Conservation (phyloP, 495 filamentous ascomycete genomes). For the Aspergillus carlsbadensis region DNA sequence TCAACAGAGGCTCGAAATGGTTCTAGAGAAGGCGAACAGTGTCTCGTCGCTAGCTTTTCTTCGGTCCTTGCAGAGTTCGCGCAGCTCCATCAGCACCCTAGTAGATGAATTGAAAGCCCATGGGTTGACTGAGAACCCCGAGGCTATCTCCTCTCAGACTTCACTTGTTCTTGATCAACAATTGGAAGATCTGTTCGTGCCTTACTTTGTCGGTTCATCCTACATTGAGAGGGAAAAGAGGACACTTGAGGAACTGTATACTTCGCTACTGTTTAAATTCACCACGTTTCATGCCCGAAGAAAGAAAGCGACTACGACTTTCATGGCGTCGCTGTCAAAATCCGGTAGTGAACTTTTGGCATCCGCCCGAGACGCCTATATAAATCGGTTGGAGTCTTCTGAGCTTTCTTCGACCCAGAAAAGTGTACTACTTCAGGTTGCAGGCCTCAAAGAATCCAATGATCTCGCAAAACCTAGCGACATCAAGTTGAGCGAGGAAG, state of each 20-base stretch:
- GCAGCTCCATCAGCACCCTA: conserved; percentile 77
- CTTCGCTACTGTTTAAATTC: conserved; percentile 92
- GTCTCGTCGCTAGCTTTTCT: conserved; percentile 92
- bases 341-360: conserved; percentile 79
- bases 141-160: conserved; percentile 83
- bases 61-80: conserved; percentile 83
- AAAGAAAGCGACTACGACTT: conserved; percentile 82
- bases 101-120: conserved; percentile 94
- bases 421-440: conserved; percentile 79
- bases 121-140: conserved; percentile 92
- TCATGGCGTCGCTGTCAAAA: conserved; percentile 86
- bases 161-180: conserved; percentile 89
- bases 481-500: conserved; percentile 85
- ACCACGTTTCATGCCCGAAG: conserved; percentile 85
- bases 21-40: conserved; percentile 87
- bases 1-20: conserved; percentile 93
- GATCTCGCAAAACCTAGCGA: conserved; percentile 58
- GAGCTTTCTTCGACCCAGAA: conserved; percentile 83
- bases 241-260: conserved; percentile 88
- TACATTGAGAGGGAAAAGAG: conserved; percentile 94
- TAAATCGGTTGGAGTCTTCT: conserved; percentile 78
- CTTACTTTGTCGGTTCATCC: conserved; percentile 88
- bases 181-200: conserved; percentile 92
- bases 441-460: conserved; percentile 58
- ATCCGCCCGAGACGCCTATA: conserved; percentile 75